phyloP scores from a whole-genome alignment of 495 filamentous ascomycete species.

The Parachaetomium inaequale region DNA sequence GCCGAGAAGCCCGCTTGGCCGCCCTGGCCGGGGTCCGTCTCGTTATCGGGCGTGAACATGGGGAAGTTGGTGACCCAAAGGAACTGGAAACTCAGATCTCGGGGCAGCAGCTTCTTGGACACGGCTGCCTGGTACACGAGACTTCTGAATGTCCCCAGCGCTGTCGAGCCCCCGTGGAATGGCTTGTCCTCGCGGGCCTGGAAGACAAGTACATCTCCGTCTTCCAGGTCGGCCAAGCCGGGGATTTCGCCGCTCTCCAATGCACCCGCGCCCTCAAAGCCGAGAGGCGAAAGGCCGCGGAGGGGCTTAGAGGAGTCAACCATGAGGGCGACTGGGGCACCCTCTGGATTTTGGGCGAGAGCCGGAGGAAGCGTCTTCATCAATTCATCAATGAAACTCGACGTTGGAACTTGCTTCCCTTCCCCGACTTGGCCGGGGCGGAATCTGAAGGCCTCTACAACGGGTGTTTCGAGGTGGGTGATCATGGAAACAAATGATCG shows the following conservation, averaged over 20 bases:
- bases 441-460: constrained; percentile 70
- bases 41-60: constrained; percentile 72
- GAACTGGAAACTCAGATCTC: constrained; percentile 58
- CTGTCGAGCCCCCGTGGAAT: constrained; percentile 67
- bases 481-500: constrained; percentile 70
- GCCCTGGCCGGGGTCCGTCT: constrained; percentile 74
- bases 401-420: constrained; percentile 19
- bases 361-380: constrained; percentile 60
- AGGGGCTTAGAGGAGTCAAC: constrained; percentile 67
- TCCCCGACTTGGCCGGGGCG: constrained; percentile 27
- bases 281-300: constrained; percentile 67
- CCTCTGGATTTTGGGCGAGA: constrained; percentile 62
- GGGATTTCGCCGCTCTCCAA: constrained; percentile 25
- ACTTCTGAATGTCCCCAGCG: constrained; percentile 71
- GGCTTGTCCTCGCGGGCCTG: constrained; percentile 67
- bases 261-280: constrained; percentile 65
- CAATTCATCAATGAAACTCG: constrained; percentile 59
- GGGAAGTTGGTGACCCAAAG: constrained; percentile 89
- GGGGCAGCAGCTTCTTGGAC: constrained; percentile 51
- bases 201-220: constrained; percentile 74
- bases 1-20: constrained; percentile 75
- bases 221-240: constrained; percentile 27
- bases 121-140: constrained; percentile 67
- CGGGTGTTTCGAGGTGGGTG: constrained; percentile 55
- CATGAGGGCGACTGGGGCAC: constrained; percentile 72